Evolutionary conservation across 1,284 basidiomycete genomes (phyloP).

Genomic region (Melampsora larici-populina): DNA sequence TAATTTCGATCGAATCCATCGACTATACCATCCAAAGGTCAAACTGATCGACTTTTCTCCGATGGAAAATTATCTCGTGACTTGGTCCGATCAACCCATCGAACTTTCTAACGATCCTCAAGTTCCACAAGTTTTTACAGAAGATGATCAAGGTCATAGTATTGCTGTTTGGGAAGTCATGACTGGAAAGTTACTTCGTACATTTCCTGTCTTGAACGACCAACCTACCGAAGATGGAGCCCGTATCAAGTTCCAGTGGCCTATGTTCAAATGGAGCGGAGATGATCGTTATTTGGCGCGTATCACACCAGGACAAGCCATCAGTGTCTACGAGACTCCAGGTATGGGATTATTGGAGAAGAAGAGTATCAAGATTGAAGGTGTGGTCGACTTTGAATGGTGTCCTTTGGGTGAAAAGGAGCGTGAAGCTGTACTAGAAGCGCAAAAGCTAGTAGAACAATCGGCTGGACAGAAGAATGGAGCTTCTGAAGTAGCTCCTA

Average conservation of each 20-base stretch:
- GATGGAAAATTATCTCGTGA: slow-evolving; percentile 93
- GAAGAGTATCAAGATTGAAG: slow-evolving; percentile 96
- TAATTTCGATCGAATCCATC: slow-evolving; percentile 78
- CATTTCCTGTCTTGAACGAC: slow-evolving; percentile 66
- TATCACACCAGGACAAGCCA: slow-evolving; percentile 81
- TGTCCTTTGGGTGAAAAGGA: slow-evolving; percentile 89
- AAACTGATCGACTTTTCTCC: slow-evolving; percentile 97
- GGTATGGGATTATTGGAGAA: slow-evolving; percentile 92
- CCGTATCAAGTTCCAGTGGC: slow-evolving; percentile 74
- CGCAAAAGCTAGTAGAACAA: slow-evolving; percentile 59
- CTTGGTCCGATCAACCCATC: slow-evolving; percentile 96
- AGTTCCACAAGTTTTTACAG: slow-evolving; percentile 79
- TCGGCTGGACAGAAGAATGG: slow-evolving; percentile 2
- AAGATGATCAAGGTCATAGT: slow-evolving; percentile 94
- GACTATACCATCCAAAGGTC: slow-evolving; percentile 92
- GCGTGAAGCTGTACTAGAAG: slow-evolving; percentile 61
- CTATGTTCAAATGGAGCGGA: slow-evolving; percentile 93
- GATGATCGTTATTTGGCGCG: slow-evolving; percentile 94
- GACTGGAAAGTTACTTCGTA: slow-evolving; percentile 84
- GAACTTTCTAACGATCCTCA: slow-evolving; percentile 58
- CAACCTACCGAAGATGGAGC: slow-evolving; percentile 58
- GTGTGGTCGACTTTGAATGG: slow-evolving; percentile 99
- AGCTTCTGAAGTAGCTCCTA: slow-evolving; percentile 45
- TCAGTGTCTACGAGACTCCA: slow-evolving; percentile 94
- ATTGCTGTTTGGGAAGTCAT: slow-evolving; percentile 98